phyloP scores from a whole-genome alignment of 1,284 basidiomycete genomes.

The Malassezia slooffiae region DNA sequence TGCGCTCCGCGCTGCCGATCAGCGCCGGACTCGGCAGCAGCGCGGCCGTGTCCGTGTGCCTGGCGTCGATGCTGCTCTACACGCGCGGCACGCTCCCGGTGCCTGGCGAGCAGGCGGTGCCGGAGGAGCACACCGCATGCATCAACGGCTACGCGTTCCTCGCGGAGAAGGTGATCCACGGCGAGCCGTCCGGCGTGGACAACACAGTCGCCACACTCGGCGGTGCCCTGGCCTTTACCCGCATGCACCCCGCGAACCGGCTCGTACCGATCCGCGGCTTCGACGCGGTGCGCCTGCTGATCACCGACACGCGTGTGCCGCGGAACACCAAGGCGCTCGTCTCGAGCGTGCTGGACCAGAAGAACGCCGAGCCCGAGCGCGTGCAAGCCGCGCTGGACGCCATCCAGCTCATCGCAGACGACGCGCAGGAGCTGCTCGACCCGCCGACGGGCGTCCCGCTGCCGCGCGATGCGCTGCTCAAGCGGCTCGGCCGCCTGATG shows the following conservation, averaged over 20 bases:
- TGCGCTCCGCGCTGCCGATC: slow-evolving; percentile 88
- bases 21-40: slow-evolving; percentile 96
- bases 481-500: slow-evolving; percentile 50
- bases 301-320: slow-evolving; percentile 84
- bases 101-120: slow-evolving; percentile 3
- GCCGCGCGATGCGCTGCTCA: slow-evolving; percentile 15
- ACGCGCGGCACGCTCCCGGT: slow-evolving; percentile 49
- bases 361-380: slow-evolving; percentile 53
- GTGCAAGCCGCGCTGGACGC: slow-evolving; percentile 21
- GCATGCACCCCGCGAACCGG: slow-evolving; percentile 59
- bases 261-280: slow-evolving; percentile 78
- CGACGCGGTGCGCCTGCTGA: slow-evolving; percentile 56
- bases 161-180: slow-evolving; percentile 90
- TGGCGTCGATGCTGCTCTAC: slow-evolving; percentile 65
- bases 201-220: slow-evolving; percentile 89
- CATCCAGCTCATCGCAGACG: slow-evolving; percentile 26
- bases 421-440: slow-evolving; percentile 25
- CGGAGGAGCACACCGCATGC: slow-evolving; percentile 55
- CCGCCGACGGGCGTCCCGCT: slow-evolving; percentile 9
- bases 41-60: slow-evolving; percentile 82
- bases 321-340: slow-evolving; percentile 91
- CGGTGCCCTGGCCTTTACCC: slow-evolving; percentile 81
- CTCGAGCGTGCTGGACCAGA: slow-evolving; percentile 68
- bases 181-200: slow-evolving; percentile 93
- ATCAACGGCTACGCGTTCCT: slow-evolving; percentile 91